These are phyloP conservation scores for Aulographum hederae DNA, from an alignment of 2,329 filamentous ascomycete genomes.

Conservation along the genomic window DNA sequence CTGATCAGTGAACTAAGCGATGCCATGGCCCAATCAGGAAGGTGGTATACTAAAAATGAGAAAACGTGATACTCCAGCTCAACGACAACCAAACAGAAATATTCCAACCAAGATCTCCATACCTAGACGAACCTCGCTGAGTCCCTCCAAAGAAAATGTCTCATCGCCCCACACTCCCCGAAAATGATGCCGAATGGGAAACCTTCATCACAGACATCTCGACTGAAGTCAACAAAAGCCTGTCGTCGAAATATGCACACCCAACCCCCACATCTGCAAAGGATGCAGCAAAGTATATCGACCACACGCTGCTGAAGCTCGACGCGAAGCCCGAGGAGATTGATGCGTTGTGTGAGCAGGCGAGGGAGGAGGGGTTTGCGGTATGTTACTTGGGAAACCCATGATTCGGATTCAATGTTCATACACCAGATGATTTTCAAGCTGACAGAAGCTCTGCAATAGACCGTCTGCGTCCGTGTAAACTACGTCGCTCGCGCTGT, in stretches of 20 bases:
- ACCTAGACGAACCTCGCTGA: no score
- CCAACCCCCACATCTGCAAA: background rate
- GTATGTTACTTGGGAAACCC: slow-evolving; percentile 10
- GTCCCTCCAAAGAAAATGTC: no score
- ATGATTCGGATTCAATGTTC: background rate
- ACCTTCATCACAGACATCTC: no score
- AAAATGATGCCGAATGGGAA: no score
- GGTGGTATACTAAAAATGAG: no score
- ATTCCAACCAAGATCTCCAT: no score
- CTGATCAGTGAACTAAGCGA: no score
- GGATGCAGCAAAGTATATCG: slow-evolving; percentile 14
- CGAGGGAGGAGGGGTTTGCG: slow-evolving; percentile 26
- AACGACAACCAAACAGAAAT: no score
- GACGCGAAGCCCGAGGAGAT: slow-evolving; percentile 30
- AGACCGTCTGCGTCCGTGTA: slow-evolving; percentile 38
- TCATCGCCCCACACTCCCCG: no score
- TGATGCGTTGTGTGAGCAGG: slow-evolving; percentile 36
- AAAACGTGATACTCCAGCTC: no score
- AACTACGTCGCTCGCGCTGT: slow-evolving; percentile 32
- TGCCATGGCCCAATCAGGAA: no score
- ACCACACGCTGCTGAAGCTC: slow-evolving; percentile 31
- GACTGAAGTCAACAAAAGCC: no score
- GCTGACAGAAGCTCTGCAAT: background rate
- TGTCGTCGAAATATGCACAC: background rate
- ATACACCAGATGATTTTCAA: background rate